Conservation (phyloP, 2,329 filamentous ascomycete species). For the Bipolaris oryzae region DNA sequence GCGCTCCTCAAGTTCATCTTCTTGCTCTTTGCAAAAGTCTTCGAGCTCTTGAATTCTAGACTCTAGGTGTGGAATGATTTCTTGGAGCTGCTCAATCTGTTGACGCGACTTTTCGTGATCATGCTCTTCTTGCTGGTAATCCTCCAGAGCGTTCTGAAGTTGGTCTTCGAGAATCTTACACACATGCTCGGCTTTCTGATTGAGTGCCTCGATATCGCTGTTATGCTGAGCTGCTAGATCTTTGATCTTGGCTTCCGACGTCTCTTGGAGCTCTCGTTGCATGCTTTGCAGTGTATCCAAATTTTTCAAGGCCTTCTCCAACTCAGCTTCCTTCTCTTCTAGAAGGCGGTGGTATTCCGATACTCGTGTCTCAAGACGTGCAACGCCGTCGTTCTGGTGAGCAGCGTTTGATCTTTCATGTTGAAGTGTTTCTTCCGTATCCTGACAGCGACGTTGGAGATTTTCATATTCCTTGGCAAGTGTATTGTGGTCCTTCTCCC, state of each 20-base stretch:
- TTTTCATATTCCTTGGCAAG: constrained; percentile 37
- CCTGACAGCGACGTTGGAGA: constrained; percentile 34
- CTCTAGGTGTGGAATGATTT: constrained; percentile 26
- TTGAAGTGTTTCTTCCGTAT: constrained; percentile 33
- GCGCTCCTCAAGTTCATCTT: constrained; percentile 37
- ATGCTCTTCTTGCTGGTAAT: constrained; percentile 7
- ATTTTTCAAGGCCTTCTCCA: constrained; percentile 19
- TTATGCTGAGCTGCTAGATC: constrained; percentile 26
- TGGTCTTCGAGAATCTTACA: constrained; percentile 23
- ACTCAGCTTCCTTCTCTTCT: constrained; percentile 22
- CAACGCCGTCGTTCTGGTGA: constrained; percentile 30
- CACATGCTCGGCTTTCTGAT: constrained; percentile 21
- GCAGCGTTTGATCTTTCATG: constrained; percentile 20
- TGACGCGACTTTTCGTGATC: constrained; percentile 22
- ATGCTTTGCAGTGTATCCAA: constrained; percentile 26
- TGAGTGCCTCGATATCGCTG: constrained; percentile 21
- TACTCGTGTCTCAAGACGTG: constrained; percentile 26
- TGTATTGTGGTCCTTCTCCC: constrained; percentile 15
- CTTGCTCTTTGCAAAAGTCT: constrained; percentile 36
- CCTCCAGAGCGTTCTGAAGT: constrained; percentile 22
- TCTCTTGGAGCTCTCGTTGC: constrained; percentile 26
- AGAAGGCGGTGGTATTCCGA: constrained; percentile 28
- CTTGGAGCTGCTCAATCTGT: constrained; percentile 26
- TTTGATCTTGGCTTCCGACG: constrained; percentile 25
- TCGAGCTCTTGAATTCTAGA: constrained; percentile 32